phyloP scores from a whole-genome alignment of 768 basidiomycete genomes.

The Trametes elegans region DNA sequence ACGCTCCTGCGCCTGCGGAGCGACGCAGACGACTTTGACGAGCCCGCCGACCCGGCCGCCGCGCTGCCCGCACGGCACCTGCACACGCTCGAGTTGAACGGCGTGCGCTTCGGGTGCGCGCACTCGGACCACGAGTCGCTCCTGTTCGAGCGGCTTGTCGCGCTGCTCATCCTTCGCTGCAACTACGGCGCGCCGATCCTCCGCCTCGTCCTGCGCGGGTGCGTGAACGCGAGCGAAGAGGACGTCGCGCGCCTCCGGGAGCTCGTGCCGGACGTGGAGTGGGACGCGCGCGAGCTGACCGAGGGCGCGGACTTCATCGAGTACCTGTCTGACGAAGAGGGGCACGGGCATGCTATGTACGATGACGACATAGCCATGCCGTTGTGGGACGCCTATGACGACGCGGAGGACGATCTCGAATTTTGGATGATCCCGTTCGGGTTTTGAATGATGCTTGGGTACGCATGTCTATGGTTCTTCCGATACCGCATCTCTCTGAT shows the following conservation, averaged over 20 bases:
- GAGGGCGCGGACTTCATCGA: not conserved
- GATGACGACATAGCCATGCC: not conserved
- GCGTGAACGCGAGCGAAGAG: not conserved
- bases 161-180: not conserved
- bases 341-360: not conserved
- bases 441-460: not conserved
- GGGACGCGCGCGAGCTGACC: not conserved
- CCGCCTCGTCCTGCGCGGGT: not conserved
- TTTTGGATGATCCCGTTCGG: slow-evolving; percentile 5
- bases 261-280: not conserved
- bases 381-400: not conserved
- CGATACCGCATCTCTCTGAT: no score
- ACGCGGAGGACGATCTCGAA: slow-evolving; percentile 1
- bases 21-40: not conserved
- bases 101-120: slow-evolving; percentile 2
- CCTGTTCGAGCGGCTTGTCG: not conserved
- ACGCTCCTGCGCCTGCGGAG: not conserved
- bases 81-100: slow-evolving; percentile 1
- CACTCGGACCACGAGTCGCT: not conserved
- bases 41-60: not conserved
- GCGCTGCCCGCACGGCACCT: not conserved
- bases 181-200: not conserved
- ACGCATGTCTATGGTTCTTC: not conserved
- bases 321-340: no score
- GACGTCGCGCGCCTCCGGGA: not conserved